A percentile compares a stretch with the other conserved stretches of the same genome.
These are phyloP conservation scores for Entomophthora muscae DNA, from an alignment of 371 early-diverging fungal genomes.

Conservation along the genomic window DNA sequence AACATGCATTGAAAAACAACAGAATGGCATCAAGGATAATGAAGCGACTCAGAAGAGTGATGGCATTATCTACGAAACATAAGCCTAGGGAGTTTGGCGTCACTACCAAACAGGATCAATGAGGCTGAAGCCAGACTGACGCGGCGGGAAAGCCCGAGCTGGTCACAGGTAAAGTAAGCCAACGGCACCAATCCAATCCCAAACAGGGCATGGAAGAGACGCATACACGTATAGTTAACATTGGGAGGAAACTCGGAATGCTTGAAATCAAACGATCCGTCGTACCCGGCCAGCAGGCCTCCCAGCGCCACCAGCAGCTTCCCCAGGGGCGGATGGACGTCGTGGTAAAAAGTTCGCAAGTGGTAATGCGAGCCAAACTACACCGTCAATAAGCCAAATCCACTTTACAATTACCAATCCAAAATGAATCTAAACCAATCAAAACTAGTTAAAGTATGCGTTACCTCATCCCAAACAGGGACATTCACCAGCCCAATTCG, in stretches of 20 bases:
- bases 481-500: no score
- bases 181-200: constrained; percentile 88
- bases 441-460: constrained; percentile 19
- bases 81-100: constrained; percentile 10
- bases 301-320: constrained; percentile 94
- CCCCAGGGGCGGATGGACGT: constrained; percentile 99
- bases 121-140: constrained; percentile 52
- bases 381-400: no score
- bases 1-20: constrained; percentile 75
- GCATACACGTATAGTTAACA: constrained; percentile 84
- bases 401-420: constrained; percentile 11
- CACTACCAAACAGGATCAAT: constrained; percentile 69
- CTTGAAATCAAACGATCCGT: constrained; percentile 79
- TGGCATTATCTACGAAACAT: constrained; percentile 29
- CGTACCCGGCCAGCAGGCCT: constrained; percentile 73
- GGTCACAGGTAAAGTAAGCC: constrained; percentile 74
- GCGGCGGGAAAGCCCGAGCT: constrained; percentile 43
- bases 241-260: constrained; percentile 67
- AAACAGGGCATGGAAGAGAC: constrained; percentile 77
- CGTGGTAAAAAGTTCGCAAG: constrained; percentile 89
- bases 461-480: constrained; percentile 26
- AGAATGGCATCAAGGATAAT: constrained; percentile 97
- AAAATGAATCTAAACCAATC: constrained; percentile 11
- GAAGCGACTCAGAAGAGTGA: constrained; percentile 76
- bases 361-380: constrained; percentile 90